phyloP scores from a whole-genome alignment of 2,329 filamentous ascomycete species.

The Colletotrichum sp. region DNA sequence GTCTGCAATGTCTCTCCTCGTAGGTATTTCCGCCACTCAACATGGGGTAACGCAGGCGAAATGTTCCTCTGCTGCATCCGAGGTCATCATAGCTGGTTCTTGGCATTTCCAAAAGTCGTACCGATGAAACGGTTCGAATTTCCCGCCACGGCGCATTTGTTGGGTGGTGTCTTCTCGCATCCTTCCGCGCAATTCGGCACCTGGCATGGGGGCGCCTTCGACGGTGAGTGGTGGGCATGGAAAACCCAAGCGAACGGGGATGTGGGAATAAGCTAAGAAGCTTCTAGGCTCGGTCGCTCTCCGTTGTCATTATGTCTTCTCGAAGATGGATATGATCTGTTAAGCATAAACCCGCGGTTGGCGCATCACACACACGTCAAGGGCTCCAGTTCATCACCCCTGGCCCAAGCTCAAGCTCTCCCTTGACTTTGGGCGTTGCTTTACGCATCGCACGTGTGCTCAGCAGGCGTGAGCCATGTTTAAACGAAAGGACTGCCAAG shows the following conservation, averaged over 20 bases:
- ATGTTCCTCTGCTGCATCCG: not conserved
- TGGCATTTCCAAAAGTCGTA: not conserved
- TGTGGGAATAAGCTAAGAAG: not conserved
- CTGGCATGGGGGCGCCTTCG: not conserved
- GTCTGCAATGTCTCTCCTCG: not conserved
- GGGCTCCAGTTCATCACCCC: not conserved
- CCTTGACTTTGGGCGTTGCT: not conserved
- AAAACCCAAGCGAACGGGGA: not conserved
- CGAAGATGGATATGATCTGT: conserved; percentile 11
- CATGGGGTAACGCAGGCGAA: not conserved
- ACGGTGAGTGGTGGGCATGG: not conserved
- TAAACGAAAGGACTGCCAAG: not conserved
- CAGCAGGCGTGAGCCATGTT: not conserved
- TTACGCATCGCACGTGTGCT: not conserved
- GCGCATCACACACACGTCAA: not conserved
- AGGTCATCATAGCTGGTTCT: not conserved
- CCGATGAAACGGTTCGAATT: conserved; percentile 14
- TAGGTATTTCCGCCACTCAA: conserved; percentile 10
- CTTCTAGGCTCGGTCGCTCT: conserved; percentile 11
- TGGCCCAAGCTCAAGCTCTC: not conserved
- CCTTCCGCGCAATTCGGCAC: not conserved
- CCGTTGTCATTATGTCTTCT: not conserved
- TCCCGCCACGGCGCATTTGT: not conserved
- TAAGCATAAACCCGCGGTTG: conserved; percentile 8
- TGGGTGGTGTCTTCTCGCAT: not conserved